Base-by-base conservation (phyloP, 495 filamentous ascomycete genomes). In the Penicillium waksmanii region DNA sequence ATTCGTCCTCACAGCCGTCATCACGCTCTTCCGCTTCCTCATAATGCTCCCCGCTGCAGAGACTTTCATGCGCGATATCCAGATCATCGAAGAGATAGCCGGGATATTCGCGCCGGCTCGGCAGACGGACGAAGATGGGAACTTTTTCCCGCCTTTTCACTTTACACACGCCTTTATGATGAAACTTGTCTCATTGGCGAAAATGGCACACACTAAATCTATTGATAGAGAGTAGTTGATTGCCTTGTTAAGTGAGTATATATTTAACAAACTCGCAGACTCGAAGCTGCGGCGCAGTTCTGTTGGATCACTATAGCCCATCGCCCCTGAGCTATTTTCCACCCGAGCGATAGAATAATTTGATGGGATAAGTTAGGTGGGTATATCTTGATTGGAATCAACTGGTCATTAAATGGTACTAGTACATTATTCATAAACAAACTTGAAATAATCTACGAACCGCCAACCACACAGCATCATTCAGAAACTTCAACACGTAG, bases 21-120 rank as follows among this genome's bases (percentile, higher is more conserved):
- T 67, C 15, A 64, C 64, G 0, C 53, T 72, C 35, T 69, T 67
- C 43, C 60, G 58, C 34, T 67, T 66, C 51, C 57, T 67, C 21
- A 65, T 67, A 12, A 55, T 48, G 6, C 21, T 46, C 7, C 65
- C 67, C 1, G 18, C 55, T 6, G 55, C 62, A 10, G n/a, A 58
- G 1, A 60, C 55, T 0, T 65, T 67, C 19, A n/a, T 27, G 5
- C 44, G 58, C 6, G 67, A 70, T 42, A 34, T 70, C 13, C 52
- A 58, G 23, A 64, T 65, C 1, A 21, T 70, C 18, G 65, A 70
- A 27, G 42, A 53, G 35, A 62, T 54, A 1, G 46, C 44, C 19
- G 27, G 34, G 10, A 47, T 67, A 8, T 62, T 67, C 13, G 42
- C 53, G 9, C 18, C 53, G 4, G 55, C 60, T 3, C 52, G 23